Conservation (phyloP, 805 yeast genomes). For the Komagataella pseudopastoris region DNA sequence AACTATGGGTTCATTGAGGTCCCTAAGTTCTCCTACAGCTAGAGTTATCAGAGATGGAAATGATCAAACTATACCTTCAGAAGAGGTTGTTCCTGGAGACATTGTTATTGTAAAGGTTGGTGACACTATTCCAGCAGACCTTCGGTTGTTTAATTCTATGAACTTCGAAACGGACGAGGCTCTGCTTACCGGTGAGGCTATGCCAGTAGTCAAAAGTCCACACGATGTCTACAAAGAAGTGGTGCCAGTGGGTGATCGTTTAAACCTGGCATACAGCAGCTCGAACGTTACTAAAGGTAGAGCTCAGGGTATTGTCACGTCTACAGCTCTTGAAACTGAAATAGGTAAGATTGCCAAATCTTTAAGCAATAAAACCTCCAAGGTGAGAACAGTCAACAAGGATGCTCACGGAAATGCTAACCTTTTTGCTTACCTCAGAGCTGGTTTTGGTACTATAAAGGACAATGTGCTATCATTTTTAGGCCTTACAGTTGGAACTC, state of each 20-base stretch:
- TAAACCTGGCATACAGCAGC: conserved; percentile 60
- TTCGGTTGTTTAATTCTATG: conserved; percentile 40
- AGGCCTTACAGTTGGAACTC: conserved; percentile 73
- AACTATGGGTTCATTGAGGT: conserved; percentile 63
- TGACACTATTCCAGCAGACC: conserved; percentile 66
- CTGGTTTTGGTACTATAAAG: conserved; percentile 31
- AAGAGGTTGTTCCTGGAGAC: conserved; percentile 65
- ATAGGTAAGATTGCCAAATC: conserved; percentile 64
- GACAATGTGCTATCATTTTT: conserved; percentile 54
- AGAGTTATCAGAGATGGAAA: conserved; percentile 48
- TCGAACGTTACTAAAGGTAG: conserved; percentile 65
- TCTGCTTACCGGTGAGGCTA: conserved; percentile 78
- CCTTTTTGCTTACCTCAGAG: conserved; percentile 28
- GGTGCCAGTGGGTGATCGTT: conserved; percentile 60
- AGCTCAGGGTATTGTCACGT: conserved; percentile 52
- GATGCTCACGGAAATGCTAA: conserved; percentile 29
- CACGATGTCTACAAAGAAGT: conserved; percentile 22
- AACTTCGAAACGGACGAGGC: conserved; percentile 81
- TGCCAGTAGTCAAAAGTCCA: conserved; percentile 50
- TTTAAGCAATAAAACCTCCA: conserved; percentile 26
- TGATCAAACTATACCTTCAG: conserved; percentile 43
- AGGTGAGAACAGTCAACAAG: conserved; percentile 25
- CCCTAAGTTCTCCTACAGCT: conserved; percentile 61
- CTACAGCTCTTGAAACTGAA: conserved; percentile 62
- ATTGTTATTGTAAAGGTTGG: conserved; percentile 50